Percentiles rank a stretch among this genome's conserved stretches.
phyloP scores from a whole-genome alignment of 805 yeast genomes.

The Cyberlindnera bimundalis region DNA sequence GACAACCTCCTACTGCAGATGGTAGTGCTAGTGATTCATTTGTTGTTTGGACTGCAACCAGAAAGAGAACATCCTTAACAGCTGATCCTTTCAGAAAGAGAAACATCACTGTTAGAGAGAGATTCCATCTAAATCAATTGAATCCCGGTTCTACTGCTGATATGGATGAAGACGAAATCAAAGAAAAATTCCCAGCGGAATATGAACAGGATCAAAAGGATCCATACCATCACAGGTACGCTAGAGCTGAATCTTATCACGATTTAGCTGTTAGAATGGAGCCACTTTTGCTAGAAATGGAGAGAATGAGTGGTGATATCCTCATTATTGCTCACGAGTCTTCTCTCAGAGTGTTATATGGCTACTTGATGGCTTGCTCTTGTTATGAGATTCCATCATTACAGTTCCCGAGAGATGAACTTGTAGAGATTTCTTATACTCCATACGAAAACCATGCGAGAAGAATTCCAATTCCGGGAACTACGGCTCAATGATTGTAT shows the following conservation, averaged over 20 bases:
- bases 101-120: conserved; percentile 64
- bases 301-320: conserved; percentile 82
- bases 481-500: too few species aligned
- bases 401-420: conserved; percentile 73
- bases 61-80: conserved; percentile 78
- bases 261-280: conserved; percentile 94
- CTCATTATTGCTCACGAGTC: conserved; percentile 92
- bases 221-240: conserved; percentile 90
- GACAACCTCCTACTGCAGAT: conserved; percentile 45
- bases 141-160: conserved; percentile 88
- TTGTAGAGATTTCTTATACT: conserved; percentile 82
- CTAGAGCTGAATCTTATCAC: conserved; percentile 93
- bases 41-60: conserved; percentile 93
- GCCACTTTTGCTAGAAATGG: conserved; percentile 90
- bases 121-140: conserved; percentile 81
- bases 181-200: conserved; percentile 62
- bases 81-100: conserved; percentile 61
- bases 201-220: conserved; percentile 62
- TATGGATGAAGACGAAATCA: conserved; percentile 57
- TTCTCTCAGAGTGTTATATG: conserved; percentile 83
- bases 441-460: conserved; percentile 76
- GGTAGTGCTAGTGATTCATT: conserved; percentile 59
- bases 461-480: conserved; percentile 38
- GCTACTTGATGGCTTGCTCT: conserved; percentile 90
- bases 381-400: conserved; percentile 82